Base-by-base conservation (phyloP, 495 filamentous ascomycete species). In the Amniculicola lignicola region DNA sequence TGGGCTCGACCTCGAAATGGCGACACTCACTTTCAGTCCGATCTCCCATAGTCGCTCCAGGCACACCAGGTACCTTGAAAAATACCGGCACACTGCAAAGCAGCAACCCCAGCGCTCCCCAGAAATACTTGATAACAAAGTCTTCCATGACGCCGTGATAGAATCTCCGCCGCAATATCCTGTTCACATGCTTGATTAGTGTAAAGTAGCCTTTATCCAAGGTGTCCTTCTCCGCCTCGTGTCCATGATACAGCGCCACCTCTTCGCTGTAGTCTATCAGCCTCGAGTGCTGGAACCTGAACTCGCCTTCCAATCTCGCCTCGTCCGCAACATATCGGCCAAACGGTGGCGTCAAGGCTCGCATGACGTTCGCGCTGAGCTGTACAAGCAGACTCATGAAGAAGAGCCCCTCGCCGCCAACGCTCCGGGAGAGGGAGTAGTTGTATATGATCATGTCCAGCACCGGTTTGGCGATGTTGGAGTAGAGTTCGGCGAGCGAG, bases 141-240 rank as follows among this genome's bases (percentile, higher is more conserved):
- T 98, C 93, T 67, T 98, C 94, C 93, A 97, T 96, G 57, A 98
- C 84, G 11, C 90, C 90, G 65, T 98, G 90, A 67, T 96, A 97
- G 61, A 98, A 84, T 23, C 93, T 79, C 52, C 89, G 75, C 28
- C 90, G 78, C 35, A 98, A 72, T 61, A 96, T 95, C 64, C 93
- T 90, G 67, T 98, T 98, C 66, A 97, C 91, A 72, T 97, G 94
- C 70, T 96, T 97, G 70, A 98, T 98, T 6, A 98, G 75, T 4
- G 94, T 97, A 69, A 98, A 98, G 67, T 98, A 98, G 16, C 93
- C 92, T 72, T 96, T 97, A 67, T 98, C 93, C 21, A 98, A 74
- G 0, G 87, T 95, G 69, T 96, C 90, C 71, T 97, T 98, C 74
- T 97, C 93, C 9, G 89, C 89, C 65, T 94, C 92, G 61, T 98